Evolutionary conservation across 139 green algal genomes (phyloP), one percentile per base, ranked within the genome.

Genomic region (Edaphochlamys debaryana): DNA sequence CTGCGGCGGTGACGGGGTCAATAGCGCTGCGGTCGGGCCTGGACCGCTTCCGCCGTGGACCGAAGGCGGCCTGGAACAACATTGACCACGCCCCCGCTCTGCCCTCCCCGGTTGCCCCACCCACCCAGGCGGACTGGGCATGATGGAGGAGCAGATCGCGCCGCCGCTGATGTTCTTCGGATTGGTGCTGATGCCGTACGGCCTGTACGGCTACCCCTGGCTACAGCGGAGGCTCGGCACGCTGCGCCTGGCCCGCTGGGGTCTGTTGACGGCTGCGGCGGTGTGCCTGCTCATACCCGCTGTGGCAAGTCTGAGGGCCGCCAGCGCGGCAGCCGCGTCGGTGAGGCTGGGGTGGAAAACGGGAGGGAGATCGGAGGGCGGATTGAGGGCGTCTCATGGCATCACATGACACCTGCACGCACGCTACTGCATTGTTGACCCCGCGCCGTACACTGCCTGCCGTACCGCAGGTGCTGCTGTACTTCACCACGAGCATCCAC

Each of bases 161-260:
- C 74, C 75, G 20, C 89, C 91, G 11, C 86, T 96, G 5, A 81
- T 89, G 30, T 88, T 94, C 29, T 85, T 87, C 50, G 94, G 93
- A 3, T 29, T 82, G 0, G 84, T 86, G 1, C 80, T 96, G 4
- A 90, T 95, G 41, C 42, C 73, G 37, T 90, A 85, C 80, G 78
- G 62, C 22, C 66, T 77, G 48, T 82, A 58, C 27, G 90, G 81
- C 23, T 96, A 92, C 69, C 91, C 93, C 3, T 63, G 54, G 37
- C 85, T 91, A 50, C 87, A 92, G 62, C 52, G 68, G 1, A 27
- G 5, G 0, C 11, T 54, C 8, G 89, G 92, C 34, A 91, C 85
- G 5, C 63, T 88, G 64, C 45, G 67, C 23, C 32, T 94, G 29
- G 78, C 83, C 15, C 76, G 84, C 2, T 19, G 63, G 13, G 93